Evolutionary conservation across 2,329 filamentous ascomycete genomes (phyloP).

Genomic region (Alternaria gaisen): DNA sequence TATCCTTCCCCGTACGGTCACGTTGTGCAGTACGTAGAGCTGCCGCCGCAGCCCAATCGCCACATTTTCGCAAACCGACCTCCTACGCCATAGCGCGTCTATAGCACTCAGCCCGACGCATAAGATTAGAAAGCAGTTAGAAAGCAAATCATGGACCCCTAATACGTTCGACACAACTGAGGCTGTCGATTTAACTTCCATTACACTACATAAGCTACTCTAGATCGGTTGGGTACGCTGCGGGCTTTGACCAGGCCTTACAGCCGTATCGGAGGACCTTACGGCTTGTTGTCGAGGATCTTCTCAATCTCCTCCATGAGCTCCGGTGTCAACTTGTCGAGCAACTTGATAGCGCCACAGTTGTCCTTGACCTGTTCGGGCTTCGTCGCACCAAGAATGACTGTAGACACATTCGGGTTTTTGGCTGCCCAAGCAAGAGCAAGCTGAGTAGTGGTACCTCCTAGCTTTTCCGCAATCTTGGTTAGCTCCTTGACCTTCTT

Average conservation of each 20-base stretch:
- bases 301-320: constrained; percentile 53
- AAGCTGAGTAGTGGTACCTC: constrained; percentile 60
- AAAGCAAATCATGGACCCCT: not conserved
- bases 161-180: not conserved
- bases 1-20: not conserved
- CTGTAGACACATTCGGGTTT: constrained; percentile 66
- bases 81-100: constrained; percentile 6
- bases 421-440: constrained; percentile 68
- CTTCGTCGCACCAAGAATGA: constrained; percentile 65
- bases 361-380: constrained; percentile 61
- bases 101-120: not conserved
- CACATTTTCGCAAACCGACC: constrained; percentile 1
- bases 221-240: not conserved
- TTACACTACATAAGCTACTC: not conserved
- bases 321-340: constrained; percentile 51
- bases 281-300: constrained; percentile 52
- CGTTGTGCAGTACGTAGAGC: not conserved
- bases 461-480: constrained; percentile 60
- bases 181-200: not conserved
- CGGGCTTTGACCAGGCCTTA: not conserved
- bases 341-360: constrained; percentile 56
- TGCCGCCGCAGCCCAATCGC: constrained; percentile 10
- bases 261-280: constrained; percentile 17
- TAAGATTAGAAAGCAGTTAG: not conserved
- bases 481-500: constrained; percentile 66